Conservation (phyloP, 2,329 filamentous ascomycete species). For the Phoma sp. region DNA sequence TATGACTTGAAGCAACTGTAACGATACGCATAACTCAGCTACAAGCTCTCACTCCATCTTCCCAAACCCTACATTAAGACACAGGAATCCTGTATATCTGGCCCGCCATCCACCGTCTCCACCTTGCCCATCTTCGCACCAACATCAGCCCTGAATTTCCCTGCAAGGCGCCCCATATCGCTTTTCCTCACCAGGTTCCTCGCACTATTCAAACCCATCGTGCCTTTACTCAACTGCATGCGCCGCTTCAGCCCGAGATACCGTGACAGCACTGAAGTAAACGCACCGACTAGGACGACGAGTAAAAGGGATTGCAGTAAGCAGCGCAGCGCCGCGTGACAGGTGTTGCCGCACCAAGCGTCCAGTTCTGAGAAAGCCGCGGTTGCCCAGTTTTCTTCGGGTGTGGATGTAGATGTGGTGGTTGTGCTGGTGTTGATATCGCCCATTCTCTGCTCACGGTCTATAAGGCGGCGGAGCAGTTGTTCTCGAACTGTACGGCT, state of each 20-base stretch:
- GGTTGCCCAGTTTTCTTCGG: background rate
- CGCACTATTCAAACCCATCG: background rate
- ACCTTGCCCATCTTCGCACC: background rate
- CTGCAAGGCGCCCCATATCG: background rate
- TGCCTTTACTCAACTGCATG: background rate
- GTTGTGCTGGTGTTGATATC: too few relatives aligned
- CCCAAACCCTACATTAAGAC: constrained; percentile 20
- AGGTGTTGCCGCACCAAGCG: constrained; percentile 1
- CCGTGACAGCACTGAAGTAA: background rate
- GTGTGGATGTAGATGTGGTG: background rate
- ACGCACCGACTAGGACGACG: background rate
- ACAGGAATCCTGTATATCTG: constrained; percentile 33
- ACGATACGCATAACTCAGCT: background rate
- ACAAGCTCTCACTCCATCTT: background rate
- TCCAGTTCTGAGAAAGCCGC: background rate
- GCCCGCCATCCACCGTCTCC: background rate
- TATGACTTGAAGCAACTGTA: background rate
- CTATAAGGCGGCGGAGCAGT: constrained; percentile 7
- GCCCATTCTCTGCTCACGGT: background rate
- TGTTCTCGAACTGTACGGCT: background rate
- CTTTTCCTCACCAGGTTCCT: background rate
- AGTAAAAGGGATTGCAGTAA: background rate
- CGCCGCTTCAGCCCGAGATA: background rate
- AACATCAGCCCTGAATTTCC: background rate
- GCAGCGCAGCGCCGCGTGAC: constrained; percentile 2